phyloP scores from a whole-genome alignment of 305 asterid genomes.

The Coffea humblotiana region DNA sequence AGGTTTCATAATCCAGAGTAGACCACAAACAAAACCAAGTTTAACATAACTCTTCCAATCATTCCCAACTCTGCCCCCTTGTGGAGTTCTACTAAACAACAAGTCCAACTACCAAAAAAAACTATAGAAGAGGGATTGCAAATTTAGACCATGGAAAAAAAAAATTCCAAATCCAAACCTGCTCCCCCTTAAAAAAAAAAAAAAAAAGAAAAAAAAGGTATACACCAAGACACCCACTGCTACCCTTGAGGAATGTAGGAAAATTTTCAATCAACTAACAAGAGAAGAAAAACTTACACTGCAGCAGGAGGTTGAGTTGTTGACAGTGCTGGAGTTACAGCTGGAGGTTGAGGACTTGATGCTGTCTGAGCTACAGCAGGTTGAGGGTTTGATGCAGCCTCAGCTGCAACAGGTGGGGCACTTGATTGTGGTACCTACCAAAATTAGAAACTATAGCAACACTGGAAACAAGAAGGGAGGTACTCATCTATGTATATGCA shows the following conservation, averaged over 20 bases:
- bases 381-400: too few species aligned
- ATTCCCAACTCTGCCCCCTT: neutral
- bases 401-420: slow-evolving; percentile 16
- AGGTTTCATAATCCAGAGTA: too few species aligned
- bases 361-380: slow-evolving; percentile 28
- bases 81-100: too few species aligned
- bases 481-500: neutral
- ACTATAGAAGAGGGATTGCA: too few species aligned
- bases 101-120: too few species aligned
- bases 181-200: too few species aligned
- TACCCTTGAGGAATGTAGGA: neutral
- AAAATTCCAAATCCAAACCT: too few species aligned
- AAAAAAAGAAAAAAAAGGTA: neutral
- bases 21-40: too few species aligned
- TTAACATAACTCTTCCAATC: slow-evolving; percentile 12
- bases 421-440: slow-evolving; percentile 59
- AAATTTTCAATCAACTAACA: neutral
- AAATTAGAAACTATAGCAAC: neutral
- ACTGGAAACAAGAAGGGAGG: neutral
- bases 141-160: too few species aligned
- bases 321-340: slow-evolving; percentile 13
- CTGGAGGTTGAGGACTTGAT: slow-evolving; percentile 1
- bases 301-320: slow-evolving; percentile 21
- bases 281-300: slow-evolving; percentile 9
- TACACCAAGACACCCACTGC: neutral